Evolutionary conservation across 805 yeast genomes (phyloP).

Genomic region (Priceomyces haplophilus): DNA sequence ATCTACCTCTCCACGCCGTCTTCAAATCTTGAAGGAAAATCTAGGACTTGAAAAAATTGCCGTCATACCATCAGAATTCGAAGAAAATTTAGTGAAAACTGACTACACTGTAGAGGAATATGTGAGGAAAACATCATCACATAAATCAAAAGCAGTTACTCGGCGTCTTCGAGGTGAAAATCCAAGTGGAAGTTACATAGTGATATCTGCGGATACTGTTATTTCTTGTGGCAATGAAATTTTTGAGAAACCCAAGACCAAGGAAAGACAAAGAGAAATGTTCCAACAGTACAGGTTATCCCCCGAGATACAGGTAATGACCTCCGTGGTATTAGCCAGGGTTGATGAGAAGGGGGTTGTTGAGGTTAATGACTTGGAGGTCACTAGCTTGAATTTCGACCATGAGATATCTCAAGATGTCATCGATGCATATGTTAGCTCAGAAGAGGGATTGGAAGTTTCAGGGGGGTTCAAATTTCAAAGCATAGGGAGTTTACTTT

Average conservation of each 20-base stretch:
- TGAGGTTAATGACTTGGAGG: constrained; percentile 18
- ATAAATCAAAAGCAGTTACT: constrained; percentile 65
- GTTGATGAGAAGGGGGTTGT: constrained; percentile 9
- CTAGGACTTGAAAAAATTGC: constrained; percentile 47
- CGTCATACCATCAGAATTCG: constrained; percentile 64
- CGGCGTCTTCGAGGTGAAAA: constrained; percentile 27
- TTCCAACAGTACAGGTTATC: constrained; percentile 20
- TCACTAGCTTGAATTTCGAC: constrained; percentile 46
- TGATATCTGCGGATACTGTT: constrained; percentile 80
- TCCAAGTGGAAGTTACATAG: constrained; percentile 18
- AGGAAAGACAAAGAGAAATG: constrained; percentile 27
- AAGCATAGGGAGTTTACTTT: constrained; percentile 63
- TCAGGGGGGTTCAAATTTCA: constrained; percentile 95
- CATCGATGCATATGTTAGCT: constrained; percentile 57
- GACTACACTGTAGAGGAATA: constrained; percentile 48
- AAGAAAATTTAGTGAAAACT: constrained; percentile 67
- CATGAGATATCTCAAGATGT: constrained; percentile 49
- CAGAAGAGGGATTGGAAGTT: constrained; percentile 73
- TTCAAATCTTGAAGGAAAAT: constrained; percentile 59
- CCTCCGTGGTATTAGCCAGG: constrained; percentile 29
- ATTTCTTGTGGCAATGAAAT: constrained; percentile 55
- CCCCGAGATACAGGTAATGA: constrained; percentile 28
- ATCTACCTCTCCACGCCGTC: constrained; percentile 79
- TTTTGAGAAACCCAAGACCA: constrained; percentile 69
- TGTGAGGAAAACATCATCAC: constrained; percentile 65